phyloP scores from a whole-genome alignment of 163 green algal species.

The Chlorella variabilis region DNA sequence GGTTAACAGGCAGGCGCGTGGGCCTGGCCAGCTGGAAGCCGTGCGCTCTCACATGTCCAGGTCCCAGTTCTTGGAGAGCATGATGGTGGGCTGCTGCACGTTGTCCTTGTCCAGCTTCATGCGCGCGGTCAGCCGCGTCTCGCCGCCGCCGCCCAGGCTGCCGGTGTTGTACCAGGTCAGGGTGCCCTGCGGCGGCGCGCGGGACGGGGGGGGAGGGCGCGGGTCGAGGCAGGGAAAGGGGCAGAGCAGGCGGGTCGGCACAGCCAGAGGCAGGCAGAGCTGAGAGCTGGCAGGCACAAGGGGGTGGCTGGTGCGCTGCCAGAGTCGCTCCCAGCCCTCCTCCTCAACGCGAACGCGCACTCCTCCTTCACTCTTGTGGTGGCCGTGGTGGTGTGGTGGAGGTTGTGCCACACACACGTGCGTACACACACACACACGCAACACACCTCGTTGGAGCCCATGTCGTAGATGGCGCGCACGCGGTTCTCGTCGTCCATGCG shows the following conservation, averaged over 20 bases:
- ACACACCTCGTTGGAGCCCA: conserved; percentile 14
- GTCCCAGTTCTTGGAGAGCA: conserved; percentile 41
- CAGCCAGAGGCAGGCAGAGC: no score
- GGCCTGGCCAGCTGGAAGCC: no score
- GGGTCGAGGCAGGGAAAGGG: background rate
- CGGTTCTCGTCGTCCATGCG: conserved; percentile 47
- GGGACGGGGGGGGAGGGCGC: background rate
- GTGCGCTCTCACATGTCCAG: conserved; percentile 28
- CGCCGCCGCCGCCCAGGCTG: conserved; percentile 41
- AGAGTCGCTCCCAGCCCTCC: no score
- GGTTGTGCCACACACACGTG: no score
- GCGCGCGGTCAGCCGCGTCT: conserved; percentile 34
- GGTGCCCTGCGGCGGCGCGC: background rate
- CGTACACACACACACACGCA: background rate
- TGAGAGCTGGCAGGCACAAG: no score
- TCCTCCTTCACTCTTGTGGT: no score
- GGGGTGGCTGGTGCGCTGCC: background rate
- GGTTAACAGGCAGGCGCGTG: no score
- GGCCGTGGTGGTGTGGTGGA: no score
- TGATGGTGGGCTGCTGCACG: conserved; percentile 41
- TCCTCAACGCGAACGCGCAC: no score
- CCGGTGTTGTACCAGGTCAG: conserved; percentile 46
- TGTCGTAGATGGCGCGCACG: conserved; percentile 36
- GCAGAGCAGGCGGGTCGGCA: background rate
- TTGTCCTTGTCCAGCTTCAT: conserved; percentile 38